Conservation (phyloP, 768 basidiomycete genomes). For the Serendipita indica region DNA sequence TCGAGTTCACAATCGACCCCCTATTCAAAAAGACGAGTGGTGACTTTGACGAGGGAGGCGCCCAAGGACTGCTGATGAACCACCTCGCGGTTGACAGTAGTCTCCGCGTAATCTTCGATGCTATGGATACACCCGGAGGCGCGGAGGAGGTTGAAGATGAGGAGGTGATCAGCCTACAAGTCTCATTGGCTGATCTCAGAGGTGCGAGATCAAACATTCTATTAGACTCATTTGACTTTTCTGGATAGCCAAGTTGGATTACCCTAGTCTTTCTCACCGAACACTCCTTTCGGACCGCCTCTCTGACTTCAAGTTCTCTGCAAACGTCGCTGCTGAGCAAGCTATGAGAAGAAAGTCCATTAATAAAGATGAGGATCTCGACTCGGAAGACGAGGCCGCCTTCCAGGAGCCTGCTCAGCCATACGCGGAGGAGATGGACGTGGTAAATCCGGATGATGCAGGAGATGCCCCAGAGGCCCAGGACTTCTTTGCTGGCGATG, state of each 20-base stretch:
- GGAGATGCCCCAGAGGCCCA: constrained; percentile 18
- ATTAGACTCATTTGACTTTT: background rate
- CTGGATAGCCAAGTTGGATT: constrained; percentile 28
- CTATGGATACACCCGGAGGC: constrained; percentile 75
- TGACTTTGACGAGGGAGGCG: constrained; percentile 97
- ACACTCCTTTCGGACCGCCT: background rate
- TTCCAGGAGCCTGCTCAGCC: background rate
- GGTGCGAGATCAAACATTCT: constrained; percentile 27
- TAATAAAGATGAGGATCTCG: constrained; percentile 24
- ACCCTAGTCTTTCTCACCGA: background rate
- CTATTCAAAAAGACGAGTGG: constrained; percentile 95
- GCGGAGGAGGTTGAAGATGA: constrained; percentile 53
- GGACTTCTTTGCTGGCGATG: constrained; percentile 56
- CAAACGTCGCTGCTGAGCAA: background rate
- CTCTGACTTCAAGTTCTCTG: constrained; percentile 6
- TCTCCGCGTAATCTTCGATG: constrained; percentile 88
- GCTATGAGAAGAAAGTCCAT: constrained; percentile 16
- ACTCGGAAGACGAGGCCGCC: constrained; percentile 12
- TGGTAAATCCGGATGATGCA: constrained; percentile 8
- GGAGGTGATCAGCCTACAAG: constrained; percentile 24
- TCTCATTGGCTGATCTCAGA: constrained; percentile 37
- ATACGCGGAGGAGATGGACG: constrained; percentile 12
- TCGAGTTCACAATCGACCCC: constrained; percentile 93
- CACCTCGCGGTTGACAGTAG: constrained; percentile 70
- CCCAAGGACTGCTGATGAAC: constrained; percentile 91